Base-by-base conservation (phyloP, 768 basidiomycete species). In the Pisolithus orientalis region DNA sequence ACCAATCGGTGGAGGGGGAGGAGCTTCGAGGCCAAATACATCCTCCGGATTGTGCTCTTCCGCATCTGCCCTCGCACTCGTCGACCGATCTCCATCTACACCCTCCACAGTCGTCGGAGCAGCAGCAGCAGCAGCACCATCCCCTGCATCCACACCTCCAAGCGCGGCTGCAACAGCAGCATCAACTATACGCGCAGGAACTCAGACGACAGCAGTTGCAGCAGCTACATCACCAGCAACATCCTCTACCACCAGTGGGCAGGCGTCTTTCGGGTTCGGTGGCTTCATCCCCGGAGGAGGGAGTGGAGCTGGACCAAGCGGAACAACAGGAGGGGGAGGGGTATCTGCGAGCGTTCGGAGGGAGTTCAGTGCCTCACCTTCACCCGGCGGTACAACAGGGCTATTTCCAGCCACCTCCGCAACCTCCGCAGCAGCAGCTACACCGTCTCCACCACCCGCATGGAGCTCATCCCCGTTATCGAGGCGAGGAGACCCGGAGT, bases 51-150 rank as follows among this genome's bases (percentile, higher is more conserved):
- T 78, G 66, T 66, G 73, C 66, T 68, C 75, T 57, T 73, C 70
- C 39, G 75, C 76, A 58, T 72, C 72, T 57, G 71, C 74, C 63
- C 70, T 78, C 69, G 70, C 69, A 63, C 73, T 80, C 75, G 71
- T 74, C 73, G 80, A 81, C 71, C 66, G 70, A 57, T 58, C 69
- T 55, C 63, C 69, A 43, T 7, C 62, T 68, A 31, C 44, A 45
- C 13, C 44, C 27, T 44, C 43, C 34, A 34, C 34, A 5, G 34
- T 34, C 34, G 14, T 34, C 34, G 40, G n/a, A 16, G 11, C 6
- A 39, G 39, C 39, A 14, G 5, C 39, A 39, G 13, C 39, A 39
- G 25, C 63, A 48, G 32, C 59, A 60, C 57, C 65, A 53, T 37
- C 65, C 66, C 48, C 34, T 11, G 4, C 34, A 34, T 14, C 34